Evolutionary conservation across 495 filamentous ascomycete species (phyloP), one percentile per base, ranked within the genome.

Genomic region (Xylaria venustula): DNA sequence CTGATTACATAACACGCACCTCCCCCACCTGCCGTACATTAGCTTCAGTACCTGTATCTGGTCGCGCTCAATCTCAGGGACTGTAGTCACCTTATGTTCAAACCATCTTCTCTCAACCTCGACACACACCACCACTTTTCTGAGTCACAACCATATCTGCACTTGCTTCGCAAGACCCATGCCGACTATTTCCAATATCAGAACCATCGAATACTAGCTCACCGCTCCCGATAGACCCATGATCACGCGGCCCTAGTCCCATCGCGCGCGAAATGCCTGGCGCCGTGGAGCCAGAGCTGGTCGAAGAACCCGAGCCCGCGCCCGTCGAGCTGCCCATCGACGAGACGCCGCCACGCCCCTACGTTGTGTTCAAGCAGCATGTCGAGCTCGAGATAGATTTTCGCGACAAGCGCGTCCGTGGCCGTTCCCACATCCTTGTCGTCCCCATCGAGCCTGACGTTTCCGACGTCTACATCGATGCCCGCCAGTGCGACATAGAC

Each of bases 341-440:
- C 26, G 66, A 76, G 17, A 67, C 64, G n/a, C 67, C 69, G 30
- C 60, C 61, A 32, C 68, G 65, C 46, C 60, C 60, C 41, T 89
- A 85, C 67, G 82, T 83, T 19, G 80, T 94, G 8, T 75, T 86
- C n/a, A 85, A 89, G 65, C 94, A 98, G 73, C 88, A 87, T 69
- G 86, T 98, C 54, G 87, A 92, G 61, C 79, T 98, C 54, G 93
- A 98, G 59, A 81, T 98, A 62, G 86, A 97, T 73, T 92, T 98
- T 65, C 78, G 79, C 48, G 83, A 81, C 23, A 88, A 87, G 68
- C 86, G 81, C 68, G 71, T 98, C 66, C 88, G 82, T 65, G 94
- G 94, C 32, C 88, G 84, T 63, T 90, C 89, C 9, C 89, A 90
- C 52, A 89, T 98, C 61, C 85, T 87, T 1, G 83, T 97, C 44